Evolutionary conservation across 305 asterid species (phyloP).

Genomic region (Fraxinus sp.): DNA sequence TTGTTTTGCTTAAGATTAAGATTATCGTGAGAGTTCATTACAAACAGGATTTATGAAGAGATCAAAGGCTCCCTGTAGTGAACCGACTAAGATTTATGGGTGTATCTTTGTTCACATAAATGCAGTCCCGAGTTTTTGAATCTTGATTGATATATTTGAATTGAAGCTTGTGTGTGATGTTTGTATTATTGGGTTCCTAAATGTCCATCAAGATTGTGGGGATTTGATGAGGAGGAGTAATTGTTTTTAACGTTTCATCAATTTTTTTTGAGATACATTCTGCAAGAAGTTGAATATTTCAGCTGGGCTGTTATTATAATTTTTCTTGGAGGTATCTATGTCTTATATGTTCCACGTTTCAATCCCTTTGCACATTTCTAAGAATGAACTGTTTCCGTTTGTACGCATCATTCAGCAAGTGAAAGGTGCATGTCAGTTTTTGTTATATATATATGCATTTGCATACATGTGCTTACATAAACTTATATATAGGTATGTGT

Average conservation of each 20-base stretch:
- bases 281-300: not conserved
- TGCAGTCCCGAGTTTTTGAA: conserved; percentile 15
- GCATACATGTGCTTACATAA: not conserved
- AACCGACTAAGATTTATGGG: not conserved
- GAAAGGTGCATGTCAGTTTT: not conserved
- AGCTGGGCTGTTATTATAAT: not conserved
- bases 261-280: not conserved
- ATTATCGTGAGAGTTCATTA: not conserved
- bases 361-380: not conserved
- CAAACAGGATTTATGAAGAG: conserved; percentile 35
- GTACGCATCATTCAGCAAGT: not conserved
- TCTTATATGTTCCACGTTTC: not conserved
- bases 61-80: conserved; percentile 1
- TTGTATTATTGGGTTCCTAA: not conserved
- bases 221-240: not conserved
- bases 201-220: not conserved
- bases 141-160: conserved; percentile 32
- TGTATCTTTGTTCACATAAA: not conserved
- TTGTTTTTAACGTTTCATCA: not conserved
- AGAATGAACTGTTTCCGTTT: not conserved
- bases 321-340: not conserved
- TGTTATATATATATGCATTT: not conserved
- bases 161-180: not conserved
- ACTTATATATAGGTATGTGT: not conserved
- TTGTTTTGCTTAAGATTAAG: conserved; percentile 13